These are phyloP conservation scores for Leucogyrophana mollusca DNA, from an alignment of 768 basidiomycete species.

Conservation along the genomic window DNA sequence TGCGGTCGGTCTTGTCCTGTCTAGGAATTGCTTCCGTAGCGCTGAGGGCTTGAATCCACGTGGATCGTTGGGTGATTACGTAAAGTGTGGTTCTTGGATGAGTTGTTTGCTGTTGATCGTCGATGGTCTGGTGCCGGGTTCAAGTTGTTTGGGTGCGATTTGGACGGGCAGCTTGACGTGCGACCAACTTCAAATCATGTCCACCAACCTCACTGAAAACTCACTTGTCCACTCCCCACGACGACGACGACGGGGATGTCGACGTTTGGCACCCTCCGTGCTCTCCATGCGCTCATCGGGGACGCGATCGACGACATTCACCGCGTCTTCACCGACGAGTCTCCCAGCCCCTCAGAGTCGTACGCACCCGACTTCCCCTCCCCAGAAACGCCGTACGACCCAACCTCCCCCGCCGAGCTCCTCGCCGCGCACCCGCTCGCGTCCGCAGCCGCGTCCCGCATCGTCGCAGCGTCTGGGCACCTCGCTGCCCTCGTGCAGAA, in stretches of 20 bases:
- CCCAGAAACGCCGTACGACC: conserved; percentile 46
- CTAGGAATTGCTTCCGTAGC: no score
- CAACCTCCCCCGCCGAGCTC: conserved; percentile 47
- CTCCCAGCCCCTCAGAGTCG: conserved; percentile 11
- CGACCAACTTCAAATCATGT: no score
- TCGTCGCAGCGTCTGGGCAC: conserved; percentile 71
- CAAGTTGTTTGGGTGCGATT: no score
- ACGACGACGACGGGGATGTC: conserved; percentile 43
- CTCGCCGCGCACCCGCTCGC: conserved; percentile 62
- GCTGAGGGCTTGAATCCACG: no score
- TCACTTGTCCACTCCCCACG: conserved; percentile 1
- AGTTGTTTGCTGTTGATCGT: no score
- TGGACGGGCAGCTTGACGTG: no score
- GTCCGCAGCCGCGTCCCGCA: conserved; percentile 56
- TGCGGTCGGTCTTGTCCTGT: no score
- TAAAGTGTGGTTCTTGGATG: no score
- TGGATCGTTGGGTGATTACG: no score
- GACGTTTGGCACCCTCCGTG: conserved; percentile 64
- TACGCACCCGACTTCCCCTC: conserved; percentile 59
- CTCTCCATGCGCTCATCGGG: conserved; percentile 64
- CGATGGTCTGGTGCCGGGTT: no score
- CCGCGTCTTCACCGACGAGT: conserved; percentile 44
- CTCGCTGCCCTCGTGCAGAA: conserved; percentile 61
- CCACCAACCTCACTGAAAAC: no score
- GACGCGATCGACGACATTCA: conserved; percentile 71